A percentile compares a stretch with the other conserved stretches of the same genome.
Conservation (phyloP, 2,329 filamentous ascomycete genomes). For the Trichoderma oligosporum region DNA sequence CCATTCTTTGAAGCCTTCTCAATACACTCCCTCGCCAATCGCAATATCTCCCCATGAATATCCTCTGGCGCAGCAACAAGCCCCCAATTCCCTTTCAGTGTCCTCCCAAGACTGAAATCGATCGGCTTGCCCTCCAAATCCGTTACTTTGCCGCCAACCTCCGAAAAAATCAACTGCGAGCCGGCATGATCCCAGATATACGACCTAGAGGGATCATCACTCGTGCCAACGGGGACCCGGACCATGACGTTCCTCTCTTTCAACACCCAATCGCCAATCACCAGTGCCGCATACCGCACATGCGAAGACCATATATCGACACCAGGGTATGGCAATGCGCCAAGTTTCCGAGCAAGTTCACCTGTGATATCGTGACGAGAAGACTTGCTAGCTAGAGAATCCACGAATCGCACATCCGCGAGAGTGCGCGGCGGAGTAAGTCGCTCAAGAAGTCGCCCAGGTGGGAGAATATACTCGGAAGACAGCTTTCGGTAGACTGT, state of each 20-base stretch:
- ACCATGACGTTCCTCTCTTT: slow-evolving; percentile 27
- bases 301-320: slow-evolving; percentile 41
- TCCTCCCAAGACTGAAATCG: slow-evolving; percentile 37
- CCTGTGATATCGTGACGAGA: slow-evolving; percentile 33
- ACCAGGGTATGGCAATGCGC: slow-evolving; percentile 33
- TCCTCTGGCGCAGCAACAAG: slow-evolving; percentile 43
- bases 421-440: slow-evolving; percentile 23
- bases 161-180: slow-evolving; percentile 54
- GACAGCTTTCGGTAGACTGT: slow-evolving; percentile 29
- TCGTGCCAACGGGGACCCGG: slow-evolving; percentile 27
- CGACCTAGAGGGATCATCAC: slow-evolving; percentile 23
- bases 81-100: slow-evolving; percentile 34
- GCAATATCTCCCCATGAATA: slow-evolving; percentile 42
- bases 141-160: slow-evolving; percentile 51
- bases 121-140: slow-evolving; percentile 41
- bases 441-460: slow-evolving; percentile 19
- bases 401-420: slow-evolving; percentile 33
- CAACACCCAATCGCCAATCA: slow-evolving; percentile 37
- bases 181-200: slow-evolving; percentile 54
- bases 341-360: slow-evolving; percentile 29
- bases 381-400: slow-evolving; percentile 32
- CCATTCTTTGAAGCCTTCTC: background rate
- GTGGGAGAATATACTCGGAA: background rate
- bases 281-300: slow-evolving; percentile 37
- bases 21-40: slow-evolving; percentile 23